Conservation (phyloP, 495 filamentous ascomycete species). For the Thozetella sp. region DNA sequence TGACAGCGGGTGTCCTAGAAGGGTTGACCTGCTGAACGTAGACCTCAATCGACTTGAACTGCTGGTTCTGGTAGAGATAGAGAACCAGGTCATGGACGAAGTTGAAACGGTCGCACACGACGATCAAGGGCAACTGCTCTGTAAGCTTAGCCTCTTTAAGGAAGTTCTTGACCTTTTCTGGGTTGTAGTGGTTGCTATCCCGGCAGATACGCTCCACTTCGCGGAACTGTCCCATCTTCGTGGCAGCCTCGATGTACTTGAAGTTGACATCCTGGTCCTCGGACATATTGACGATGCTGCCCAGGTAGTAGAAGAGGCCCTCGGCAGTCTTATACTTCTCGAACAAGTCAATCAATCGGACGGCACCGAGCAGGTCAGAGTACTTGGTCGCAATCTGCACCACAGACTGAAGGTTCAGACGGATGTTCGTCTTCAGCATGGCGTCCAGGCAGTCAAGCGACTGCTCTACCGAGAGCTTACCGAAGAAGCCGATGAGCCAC, state of each 20-base stretch:
- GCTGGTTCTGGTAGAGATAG: slow-evolving; percentile 98
- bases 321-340: slow-evolving; percentile 97
- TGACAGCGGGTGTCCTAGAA: slow-evolving; percentile 86
- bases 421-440: slow-evolving; percentile 95
- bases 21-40: slow-evolving; percentile 99
- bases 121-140: slow-evolving; percentile 95
- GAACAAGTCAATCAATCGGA: slow-evolving; percentile 85
- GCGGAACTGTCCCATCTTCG: slow-evolving; percentile 84
- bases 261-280: slow-evolving; percentile 95
- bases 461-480: slow-evolving; percentile 90
- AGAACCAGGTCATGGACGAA: slow-evolving; percentile 96
- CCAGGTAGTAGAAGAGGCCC: slow-evolving; percentile 97
- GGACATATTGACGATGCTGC: slow-evolving; percentile 95
- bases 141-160: slow-evolving; percentile 92
- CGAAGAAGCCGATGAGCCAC: slow-evolving; percentile 92
- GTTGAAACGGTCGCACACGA: slow-evolving; percentile 98
- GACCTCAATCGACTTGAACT: slow-evolving; percentile 98
- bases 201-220: slow-evolving; percentile 98
- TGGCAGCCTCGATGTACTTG: slow-evolving; percentile 99
- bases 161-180: slow-evolving; percentile 99
- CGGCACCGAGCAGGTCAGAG: slow-evolving; percentile 92
- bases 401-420: slow-evolving; percentile 92
- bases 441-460: slow-evolving; percentile 92
- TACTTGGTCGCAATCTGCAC: slow-evolving; percentile 97
- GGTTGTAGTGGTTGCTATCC: slow-evolving; percentile 90